Evolutionary conservation across 345 rosid genomes (phyloP), one percentile per base, ranked within the genome.

Genomic region (Euphorbia lathyris): DNA sequence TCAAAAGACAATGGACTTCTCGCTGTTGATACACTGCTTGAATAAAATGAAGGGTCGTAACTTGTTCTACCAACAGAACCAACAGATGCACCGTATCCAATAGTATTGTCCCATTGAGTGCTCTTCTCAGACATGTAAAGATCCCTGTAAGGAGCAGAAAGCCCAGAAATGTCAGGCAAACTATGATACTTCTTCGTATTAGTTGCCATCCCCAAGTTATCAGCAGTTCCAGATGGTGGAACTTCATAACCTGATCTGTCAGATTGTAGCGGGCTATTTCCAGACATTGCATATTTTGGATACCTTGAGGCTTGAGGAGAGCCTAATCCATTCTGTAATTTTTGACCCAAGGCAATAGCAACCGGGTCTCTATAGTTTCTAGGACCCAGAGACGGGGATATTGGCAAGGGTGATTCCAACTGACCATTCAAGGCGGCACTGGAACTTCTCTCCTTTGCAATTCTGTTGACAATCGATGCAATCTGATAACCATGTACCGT

Each of bases 111-210:
- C 92, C 89, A 68, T 66, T 76, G 85, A 58, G 80, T 79, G 64
- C 68, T 80, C 82, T 85, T 86, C 70, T 80, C 81, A 76, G 83
- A 65, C 60, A 77, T 64, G 73, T 79, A 87, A 52, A 74, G 76
- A 64, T 86, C 86, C 65, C 88, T 80, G 29, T 76, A 82, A 22
- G 90, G 83, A 78, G 86, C 75, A 71, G 90, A 72, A 56, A 87
- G 69, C 61, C 91, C 98, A 10, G 99, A 86, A 64, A 92, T 89
- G 80, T 86, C 93, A 10, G 98, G 98, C 86, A 89, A 83, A 85
- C 97, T 92, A 73, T 84, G 93, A 75, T 84, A 90, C 71, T 90
- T 90, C 86, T 92, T 96, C 56, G 87, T 74, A 82, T 82, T 87
- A 58, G 79, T 80, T 19, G 83, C 68, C 72, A 72, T 67, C 25